These are phyloP conservation scores for Ruellia speciosa DNA, from an alignment of 305 asterid species.

Conservation along the genomic window DNA sequence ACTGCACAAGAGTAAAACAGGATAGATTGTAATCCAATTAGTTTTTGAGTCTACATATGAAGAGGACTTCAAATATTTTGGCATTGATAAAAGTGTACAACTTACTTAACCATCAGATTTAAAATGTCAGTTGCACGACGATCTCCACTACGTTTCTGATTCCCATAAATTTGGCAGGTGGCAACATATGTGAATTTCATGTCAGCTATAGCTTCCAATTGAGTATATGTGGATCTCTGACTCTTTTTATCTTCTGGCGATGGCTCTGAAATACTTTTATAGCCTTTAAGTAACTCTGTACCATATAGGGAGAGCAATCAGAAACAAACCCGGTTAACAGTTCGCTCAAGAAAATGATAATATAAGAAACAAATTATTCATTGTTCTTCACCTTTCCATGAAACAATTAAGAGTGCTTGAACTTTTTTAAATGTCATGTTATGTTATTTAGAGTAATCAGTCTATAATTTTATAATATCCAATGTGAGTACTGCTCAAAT, in stretches of 20 bases:
- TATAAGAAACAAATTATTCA: too few species aligned
- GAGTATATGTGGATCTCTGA: slow-evolving; percentile 86
- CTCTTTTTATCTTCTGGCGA: slow-evolving; percentile 85
- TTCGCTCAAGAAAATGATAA: too few species aligned
- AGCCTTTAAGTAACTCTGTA: slow-evolving; percentile 87
- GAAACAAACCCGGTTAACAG: slow-evolving; percentile 7
- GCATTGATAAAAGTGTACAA: slow-evolving; percentile 20
- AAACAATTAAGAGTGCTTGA: too few species aligned
- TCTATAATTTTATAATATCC: too few species aligned
- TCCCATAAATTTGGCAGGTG: slow-evolving; percentile 96
- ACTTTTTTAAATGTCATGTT: too few species aligned
- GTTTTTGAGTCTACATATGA: slow-evolving; percentile 15
- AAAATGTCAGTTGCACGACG: slow-evolving; percentile 97
- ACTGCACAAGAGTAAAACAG: slow-evolving; percentile 36
- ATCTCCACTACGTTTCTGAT: slow-evolving; percentile 93
- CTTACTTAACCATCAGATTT: slow-evolving; percentile 98
- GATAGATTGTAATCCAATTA: slow-evolving; percentile 18
- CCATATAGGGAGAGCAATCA: slow-evolving; percentile 22
- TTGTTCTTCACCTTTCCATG: too few species aligned
- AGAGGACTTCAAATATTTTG: slow-evolving; percentile 3
- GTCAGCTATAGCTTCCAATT: slow-evolving; percentile 93
- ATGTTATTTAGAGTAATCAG: too few species aligned
- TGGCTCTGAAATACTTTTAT: slow-evolving; percentile 59
- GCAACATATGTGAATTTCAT: slow-evolving; percentile 98
- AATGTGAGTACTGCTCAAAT: too few species aligned